Conservation (phyloP, 2,329 filamentous ascomycete species). For the Sphaerulina populicola region DNA sequence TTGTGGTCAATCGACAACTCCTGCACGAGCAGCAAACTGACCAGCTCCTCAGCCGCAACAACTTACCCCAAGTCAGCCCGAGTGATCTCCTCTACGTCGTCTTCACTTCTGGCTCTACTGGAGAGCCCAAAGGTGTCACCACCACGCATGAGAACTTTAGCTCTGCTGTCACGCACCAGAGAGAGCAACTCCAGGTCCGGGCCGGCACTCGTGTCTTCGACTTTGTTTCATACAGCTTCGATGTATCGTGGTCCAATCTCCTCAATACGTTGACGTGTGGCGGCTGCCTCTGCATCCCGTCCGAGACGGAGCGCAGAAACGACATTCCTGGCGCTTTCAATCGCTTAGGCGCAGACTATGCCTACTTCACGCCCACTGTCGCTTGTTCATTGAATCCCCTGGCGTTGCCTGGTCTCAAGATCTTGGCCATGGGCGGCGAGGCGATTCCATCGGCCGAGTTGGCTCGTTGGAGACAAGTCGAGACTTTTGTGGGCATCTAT, state of each 20-base stretch:
- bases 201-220: conserved; percentile 13
- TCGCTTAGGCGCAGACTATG: conserved; percentile 30
- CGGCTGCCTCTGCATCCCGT: conserved; percentile 17
- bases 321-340: conserved; percentile 32
- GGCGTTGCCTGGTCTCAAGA: conserved; percentile 1
- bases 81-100: conserved; percentile 7
- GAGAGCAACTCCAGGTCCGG: conserved; percentile 1
- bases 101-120: conserved; percentile 17
- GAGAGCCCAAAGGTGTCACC: conserved; percentile 16
- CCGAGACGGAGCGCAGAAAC: conserved; percentile 5
- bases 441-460: conserved; percentile 34
- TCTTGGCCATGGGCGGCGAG: conserved; percentile 31
- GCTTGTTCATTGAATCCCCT: conserved; percentile 38
- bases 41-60: too few species aligned
- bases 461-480: conserved; percentile 33
- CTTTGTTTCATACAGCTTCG: conserved; percentile 15
- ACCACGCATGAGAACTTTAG: conserved; percentile 10
- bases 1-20: neutral
- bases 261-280: conserved; percentile 15
- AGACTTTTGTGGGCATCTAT: conserved; percentile 38
- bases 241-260: conserved; percentile 13
- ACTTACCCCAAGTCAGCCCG: conserved; percentile 1
- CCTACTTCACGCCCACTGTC: conserved; percentile 50
- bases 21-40: too few species aligned
- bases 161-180: conserved; percentile 4